Conservation (phyloP, 2,329 filamentous ascomycete genomes). For the Colletotrichum orchidophilum region DNA sequence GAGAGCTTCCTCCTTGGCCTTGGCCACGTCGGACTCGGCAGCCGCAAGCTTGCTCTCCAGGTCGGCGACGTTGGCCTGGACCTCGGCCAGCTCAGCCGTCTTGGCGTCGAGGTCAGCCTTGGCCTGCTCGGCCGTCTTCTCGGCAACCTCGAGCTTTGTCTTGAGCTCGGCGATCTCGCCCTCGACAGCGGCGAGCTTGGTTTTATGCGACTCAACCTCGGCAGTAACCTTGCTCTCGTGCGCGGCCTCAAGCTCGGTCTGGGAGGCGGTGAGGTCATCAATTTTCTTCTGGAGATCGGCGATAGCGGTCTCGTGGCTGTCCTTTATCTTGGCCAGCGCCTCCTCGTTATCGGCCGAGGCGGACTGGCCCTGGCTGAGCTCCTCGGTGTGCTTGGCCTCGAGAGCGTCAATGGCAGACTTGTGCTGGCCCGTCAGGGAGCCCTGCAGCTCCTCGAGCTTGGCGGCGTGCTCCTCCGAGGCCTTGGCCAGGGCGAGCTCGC, state of each 20-base stretch:
- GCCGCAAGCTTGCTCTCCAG: conserved; percentile 57
- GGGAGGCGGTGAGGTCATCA: conserved; percentile 59
- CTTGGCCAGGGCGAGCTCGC: conserved; percentile 47
- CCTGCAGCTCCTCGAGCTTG: conserved; percentile 61
- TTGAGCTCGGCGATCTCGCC: conserved; percentile 61
- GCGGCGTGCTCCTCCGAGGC: conserved; percentile 57
- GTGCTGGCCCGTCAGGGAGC: conserved; percentile 60
- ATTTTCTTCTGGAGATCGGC: conserved; percentile 65
- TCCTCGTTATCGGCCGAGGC: conserved; percentile 58
- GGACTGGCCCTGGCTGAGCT: conserved; percentile 57
- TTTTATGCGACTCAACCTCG: conserved; percentile 54
- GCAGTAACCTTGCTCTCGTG: conserved; percentile 55
- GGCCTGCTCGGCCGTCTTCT: conserved; percentile 54
- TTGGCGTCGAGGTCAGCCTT: conserved; percentile 56
- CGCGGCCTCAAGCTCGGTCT: conserved; percentile 54
- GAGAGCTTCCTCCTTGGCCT: conserved; percentile 57
- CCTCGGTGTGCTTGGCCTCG: conserved; percentile 62
- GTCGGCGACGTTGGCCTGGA: conserved; percentile 51
- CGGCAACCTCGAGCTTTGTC: conserved; percentile 56
- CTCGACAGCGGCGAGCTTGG: conserved; percentile 61
- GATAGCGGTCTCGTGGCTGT: conserved; percentile 57
- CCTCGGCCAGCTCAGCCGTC: conserved; percentile 48
- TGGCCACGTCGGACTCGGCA: conserved; percentile 52
- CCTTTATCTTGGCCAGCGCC: conserved; percentile 59
- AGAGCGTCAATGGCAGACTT: conserved; percentile 58